Evolutionary conservation across 1,139 yeast species (phyloP).

Genomic region (Pneumocystis murina): DNA sequence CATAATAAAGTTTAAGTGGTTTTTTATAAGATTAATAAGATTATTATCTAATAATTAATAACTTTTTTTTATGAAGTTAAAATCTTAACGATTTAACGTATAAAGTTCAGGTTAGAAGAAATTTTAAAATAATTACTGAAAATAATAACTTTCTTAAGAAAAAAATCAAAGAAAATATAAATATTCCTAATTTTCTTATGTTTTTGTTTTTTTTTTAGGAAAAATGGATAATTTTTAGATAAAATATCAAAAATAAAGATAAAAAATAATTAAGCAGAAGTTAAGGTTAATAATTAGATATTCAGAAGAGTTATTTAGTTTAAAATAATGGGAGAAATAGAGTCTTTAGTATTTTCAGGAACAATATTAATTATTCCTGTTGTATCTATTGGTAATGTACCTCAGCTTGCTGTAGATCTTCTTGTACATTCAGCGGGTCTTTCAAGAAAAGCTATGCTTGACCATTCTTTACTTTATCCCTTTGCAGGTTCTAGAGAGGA

Average conservation of each 20-base stretch:
- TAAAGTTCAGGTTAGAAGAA: no score
- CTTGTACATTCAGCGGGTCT: conserved; percentile 49
- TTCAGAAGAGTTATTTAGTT: not conserved
- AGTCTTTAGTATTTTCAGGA: not conserved
- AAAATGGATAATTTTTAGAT: not conserved
- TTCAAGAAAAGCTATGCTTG: conserved; percentile 38
- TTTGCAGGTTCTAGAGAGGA: conserved; percentile 53
- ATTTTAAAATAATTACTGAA: no score
- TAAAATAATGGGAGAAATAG: not conserved
- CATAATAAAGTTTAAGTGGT: not conserved
- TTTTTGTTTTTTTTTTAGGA: not conserved
- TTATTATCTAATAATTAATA: not conserved
- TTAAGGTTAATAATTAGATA: not conserved
- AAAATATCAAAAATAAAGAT: not conserved
- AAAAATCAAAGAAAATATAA: not conserved
- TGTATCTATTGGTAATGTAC: conserved; percentile 77
- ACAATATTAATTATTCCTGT: conserved; percentile 42
- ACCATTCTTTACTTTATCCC: conserved; percentile 55
- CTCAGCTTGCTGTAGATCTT: conserved; percentile 67
- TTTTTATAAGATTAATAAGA: not conserved
- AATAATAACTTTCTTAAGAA: not conserved
- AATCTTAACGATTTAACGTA: no score
- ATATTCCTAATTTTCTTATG: not conserved
- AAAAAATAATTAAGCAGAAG: not conserved
- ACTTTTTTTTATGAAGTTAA: not conserved